Evolutionary conservation across 768 basidiomycete genomes (phyloP).

Genomic region (Chalciporus chontae): DNA sequence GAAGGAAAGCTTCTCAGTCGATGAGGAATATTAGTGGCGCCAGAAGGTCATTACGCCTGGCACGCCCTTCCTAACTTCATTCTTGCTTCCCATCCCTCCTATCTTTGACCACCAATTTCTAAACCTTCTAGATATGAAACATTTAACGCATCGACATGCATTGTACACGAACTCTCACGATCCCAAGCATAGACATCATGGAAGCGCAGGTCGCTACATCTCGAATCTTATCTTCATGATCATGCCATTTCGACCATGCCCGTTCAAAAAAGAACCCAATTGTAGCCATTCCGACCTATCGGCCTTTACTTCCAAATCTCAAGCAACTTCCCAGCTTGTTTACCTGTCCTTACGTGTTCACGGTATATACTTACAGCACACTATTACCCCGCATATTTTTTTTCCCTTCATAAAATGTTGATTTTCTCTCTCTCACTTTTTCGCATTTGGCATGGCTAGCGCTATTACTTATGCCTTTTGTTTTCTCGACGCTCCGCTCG

Average conservation of each 20-base stretch:
- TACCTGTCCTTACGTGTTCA: not conserved
- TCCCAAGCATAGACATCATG: slow-evolving; percentile 23
- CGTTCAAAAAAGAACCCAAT: not conserved
- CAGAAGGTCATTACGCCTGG: not conserved
- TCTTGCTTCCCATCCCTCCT: slow-evolving; percentile 14
- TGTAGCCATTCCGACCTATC: not conserved
- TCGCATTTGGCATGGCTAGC: not conserved
- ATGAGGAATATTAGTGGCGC: slow-evolving; percentile 8
- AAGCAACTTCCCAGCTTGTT: not conserved
- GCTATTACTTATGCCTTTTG: not conserved
- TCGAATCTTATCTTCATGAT: not conserved
- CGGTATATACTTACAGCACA: not conserved
- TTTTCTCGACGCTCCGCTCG: not conserved
- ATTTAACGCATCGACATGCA: slow-evolving; percentile 25
- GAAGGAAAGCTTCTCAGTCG: not conserved
- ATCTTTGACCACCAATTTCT: slow-evolving; percentile 5
- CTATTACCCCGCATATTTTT: not conserved
- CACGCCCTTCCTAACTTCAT: not conserved
- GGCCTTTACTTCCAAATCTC: not conserved
- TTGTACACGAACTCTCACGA: slow-evolving; percentile 26
- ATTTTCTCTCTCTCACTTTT: not conserved
- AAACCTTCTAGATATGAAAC: slow-evolving; percentile 19
- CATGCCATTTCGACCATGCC: not conserved
- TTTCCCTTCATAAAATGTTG: not conserved
- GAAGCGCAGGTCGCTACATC: not conserved